These are phyloP conservation scores for Alternaria metachromatica DNA, from an alignment of 2,329 filamentous ascomycete species.

Conservation along the genomic window DNA sequence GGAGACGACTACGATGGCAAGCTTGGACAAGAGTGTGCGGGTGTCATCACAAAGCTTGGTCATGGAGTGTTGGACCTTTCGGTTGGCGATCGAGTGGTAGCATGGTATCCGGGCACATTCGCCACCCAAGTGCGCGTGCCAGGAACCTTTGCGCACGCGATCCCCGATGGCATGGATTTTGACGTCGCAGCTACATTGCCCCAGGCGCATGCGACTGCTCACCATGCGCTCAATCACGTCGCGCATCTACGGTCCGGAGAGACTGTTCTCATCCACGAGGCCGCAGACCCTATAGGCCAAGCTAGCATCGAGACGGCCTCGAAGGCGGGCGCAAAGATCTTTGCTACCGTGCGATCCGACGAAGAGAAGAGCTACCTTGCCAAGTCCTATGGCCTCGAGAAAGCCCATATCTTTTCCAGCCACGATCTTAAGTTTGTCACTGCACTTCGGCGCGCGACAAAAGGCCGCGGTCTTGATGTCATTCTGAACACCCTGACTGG, in stretches of 20 bases:
- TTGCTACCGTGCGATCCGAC: slow-evolving; percentile 24
- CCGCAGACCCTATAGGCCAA: slow-evolving; percentile 17
- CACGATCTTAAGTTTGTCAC: slow-evolving; percentile 29
- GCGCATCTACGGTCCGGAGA: slow-evolving; percentile 17
- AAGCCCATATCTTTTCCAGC: slow-evolving; percentile 35
- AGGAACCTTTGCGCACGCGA: slow-evolving; percentile 7
- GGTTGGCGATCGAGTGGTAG: slow-evolving; percentile 26
- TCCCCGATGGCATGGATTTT: slow-evolving; percentile 17
- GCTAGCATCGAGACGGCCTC: slow-evolving; percentile 18
- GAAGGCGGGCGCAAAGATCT: slow-evolving; percentile 33
- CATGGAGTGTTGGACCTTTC: slow-evolving; percentile 12
- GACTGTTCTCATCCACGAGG: slow-evolving; percentile 41
- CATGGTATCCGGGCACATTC: slow-evolving; percentile 6
- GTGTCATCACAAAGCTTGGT: slow-evolving; percentile 16
- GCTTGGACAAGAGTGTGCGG: slow-evolving; percentile 27
- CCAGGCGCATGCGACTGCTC: slow-evolving; percentile 22
- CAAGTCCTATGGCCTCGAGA: slow-evolving; percentile 9
- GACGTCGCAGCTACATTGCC: slow-evolving; percentile 28
- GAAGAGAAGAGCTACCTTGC: slow-evolving; percentile 17
- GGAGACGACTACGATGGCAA: slow-evolving; percentile 32
- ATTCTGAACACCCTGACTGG: slow-evolving; percentile 38
- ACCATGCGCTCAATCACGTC: slow-evolving; percentile 18
- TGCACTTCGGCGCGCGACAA: slow-evolving; percentile 12
- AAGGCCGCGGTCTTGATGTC: slow-evolving; percentile 40
- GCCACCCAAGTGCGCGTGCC: slow-evolving; percentile 8